Evolutionary conservation across 1,284 basidiomycete genomes (phyloP), one percentile per base, ranked within the genome.

Genomic region (Boletus chippewaensis): DNA sequence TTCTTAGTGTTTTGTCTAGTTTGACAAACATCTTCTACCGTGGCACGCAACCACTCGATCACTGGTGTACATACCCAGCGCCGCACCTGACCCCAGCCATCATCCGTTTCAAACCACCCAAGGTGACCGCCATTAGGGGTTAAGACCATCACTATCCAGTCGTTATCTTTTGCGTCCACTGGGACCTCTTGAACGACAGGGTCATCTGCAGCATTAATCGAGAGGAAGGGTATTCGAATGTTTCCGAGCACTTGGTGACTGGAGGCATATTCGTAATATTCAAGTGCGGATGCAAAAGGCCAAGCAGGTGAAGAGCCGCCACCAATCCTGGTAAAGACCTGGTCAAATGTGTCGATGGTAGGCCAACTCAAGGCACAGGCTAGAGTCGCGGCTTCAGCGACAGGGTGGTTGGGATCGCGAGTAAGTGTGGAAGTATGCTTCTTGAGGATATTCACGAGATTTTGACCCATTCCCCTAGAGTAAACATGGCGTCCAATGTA

Each of bases 131-230:
- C 95, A 15, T 78, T 76, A 32, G 76, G 72, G 0, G 95, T 95
- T 49, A 90, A 71, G 12, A 77, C 86, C 62, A 89, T 79, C 10
- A 84, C 78, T 11, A 92, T 80, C 65, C 83, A 81, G 2, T 73
- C 70, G 53, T 85, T 88, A 11, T 73, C 74, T 51, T 76, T 72
- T 7, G 78, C 74, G 53, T 83, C 74, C 56, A 77, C 73, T 4
- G 83, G 88, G 39, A 84, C 71, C 51, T 78, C 75, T 49, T 71
- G 78, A 51, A 84, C 85, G 22, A 98, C 83, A 2, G 96, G 96
- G 70, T 99, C 95, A 68, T 99, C 95, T 36, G 81, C 80, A 1
- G 95, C 81, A 64, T 93, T 95, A 59, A 99, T 78, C 9, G 87
- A 83, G 8, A 99, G 76, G 62, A 88, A 81, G 20, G 87, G 87